Conservation (phyloP, 768 basidiomycete genomes). For the Collybiopsis luxurians region DNA sequence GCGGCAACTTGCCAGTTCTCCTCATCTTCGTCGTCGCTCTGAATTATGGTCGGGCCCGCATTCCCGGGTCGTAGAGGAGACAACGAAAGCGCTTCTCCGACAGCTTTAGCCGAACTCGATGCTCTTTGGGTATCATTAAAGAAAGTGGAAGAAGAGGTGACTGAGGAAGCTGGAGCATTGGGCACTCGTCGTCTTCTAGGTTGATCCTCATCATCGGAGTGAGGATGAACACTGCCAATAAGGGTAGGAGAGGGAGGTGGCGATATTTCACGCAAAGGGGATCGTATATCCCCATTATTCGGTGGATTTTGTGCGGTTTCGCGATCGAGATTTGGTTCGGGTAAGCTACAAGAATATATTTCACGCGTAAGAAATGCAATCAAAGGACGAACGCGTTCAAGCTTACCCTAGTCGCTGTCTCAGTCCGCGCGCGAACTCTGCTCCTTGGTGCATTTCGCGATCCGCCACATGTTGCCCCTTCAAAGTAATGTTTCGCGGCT, state of each 20-base stretch:
- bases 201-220: conserved; percentile 26
- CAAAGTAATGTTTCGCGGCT: conserved; percentile 61
- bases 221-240: conserved; percentile 13
- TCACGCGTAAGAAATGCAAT: not conserved
- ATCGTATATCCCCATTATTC: conserved; percentile 14
- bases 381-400: not conserved
- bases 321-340: conserved; percentile 16
- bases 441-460: conserved; percentile 54
- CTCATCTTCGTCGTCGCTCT: conserved; percentile 28
- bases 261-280: conserved; percentile 26
- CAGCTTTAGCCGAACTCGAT: not conserved
- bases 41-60: conserved; percentile 19
- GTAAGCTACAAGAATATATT: conserved; percentile 18
- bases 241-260: conserved; percentile 20
- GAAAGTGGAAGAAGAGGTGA: not conserved
- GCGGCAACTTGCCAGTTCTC: conserved; percentile 6
- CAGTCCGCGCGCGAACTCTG: conserved; percentile 60
- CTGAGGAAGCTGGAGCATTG: conserved; percentile 10
- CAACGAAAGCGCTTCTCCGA: conserved; percentile 9
- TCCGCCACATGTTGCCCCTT: conserved; percentile 65
- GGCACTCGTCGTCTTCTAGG: conserved; percentile 23
- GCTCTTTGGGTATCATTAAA: not conserved
- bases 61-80: conserved; percentile 12
- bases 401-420: conserved; percentile 67
- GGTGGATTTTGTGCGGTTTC: not conserved